Conservation (phyloP, 805 yeast genomes). For the Sungouiella blattae region DNA sequence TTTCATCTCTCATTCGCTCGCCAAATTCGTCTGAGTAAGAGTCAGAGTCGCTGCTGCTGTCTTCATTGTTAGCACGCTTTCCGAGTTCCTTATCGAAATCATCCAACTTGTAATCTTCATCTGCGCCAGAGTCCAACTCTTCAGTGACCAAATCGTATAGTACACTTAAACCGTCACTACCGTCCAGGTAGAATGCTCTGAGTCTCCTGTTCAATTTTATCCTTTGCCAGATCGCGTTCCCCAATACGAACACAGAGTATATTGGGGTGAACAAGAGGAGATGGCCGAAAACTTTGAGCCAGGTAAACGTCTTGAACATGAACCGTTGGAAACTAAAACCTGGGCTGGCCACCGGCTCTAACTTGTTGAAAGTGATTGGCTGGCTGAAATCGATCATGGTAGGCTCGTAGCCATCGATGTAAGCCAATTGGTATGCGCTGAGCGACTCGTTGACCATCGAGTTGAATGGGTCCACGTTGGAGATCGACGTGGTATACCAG, state of each 20-base stretch:
- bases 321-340: conserved; percentile 1
- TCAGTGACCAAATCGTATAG: conserved; percentile 21
- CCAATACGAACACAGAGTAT: conserved; percentile 57
- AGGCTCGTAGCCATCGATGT: conserved; percentile 52
- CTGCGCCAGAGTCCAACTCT: no score
- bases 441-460: conserved; percentile 44
- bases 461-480: conserved; percentile 56
- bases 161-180: conserved; percentile 24
- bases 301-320: conserved; percentile 26
- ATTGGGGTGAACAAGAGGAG: conserved; percentile 56
- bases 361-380: conserved; percentile 30
- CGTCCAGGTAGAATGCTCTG: conserved; percentile 22
- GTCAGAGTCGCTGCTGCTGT: background rate
- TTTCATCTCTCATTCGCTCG: conserved; percentile 43
- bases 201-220: conserved; percentile 28
- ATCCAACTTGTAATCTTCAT: background rate
- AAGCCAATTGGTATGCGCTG: conserved; percentile 38
- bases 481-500: conserved; percentile 79
- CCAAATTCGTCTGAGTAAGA: conserved; percentile 1
- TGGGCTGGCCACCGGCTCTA: conserved; percentile 3
- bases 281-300: conserved; percentile 46
- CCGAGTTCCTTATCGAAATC: background rate
- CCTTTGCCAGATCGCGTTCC: conserved; percentile 37
- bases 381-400: conserved; percentile 50
- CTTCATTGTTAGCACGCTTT: conserved; percentile 2